Conservation (phyloP, 768 basidiomycete species). For the Wakefieldia striispora region DNA sequence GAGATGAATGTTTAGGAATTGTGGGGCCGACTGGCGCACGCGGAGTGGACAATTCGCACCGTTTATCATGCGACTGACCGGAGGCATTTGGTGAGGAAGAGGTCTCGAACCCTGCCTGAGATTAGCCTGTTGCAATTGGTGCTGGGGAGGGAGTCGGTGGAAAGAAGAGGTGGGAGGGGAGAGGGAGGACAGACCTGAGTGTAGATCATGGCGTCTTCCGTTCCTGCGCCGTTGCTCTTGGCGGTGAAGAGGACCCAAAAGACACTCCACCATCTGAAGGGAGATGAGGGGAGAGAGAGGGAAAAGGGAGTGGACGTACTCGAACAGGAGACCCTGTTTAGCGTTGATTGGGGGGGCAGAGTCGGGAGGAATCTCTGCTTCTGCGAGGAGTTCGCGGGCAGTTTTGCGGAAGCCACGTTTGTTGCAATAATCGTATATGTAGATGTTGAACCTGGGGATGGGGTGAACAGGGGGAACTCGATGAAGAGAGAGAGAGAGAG, state of each 20-base stretch:
- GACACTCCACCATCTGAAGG: conserved; percentile 79
- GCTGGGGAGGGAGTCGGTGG: conserved; percentile 26
- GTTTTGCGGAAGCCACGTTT: conserved; percentile 79
- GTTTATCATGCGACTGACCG: conserved; percentile 30
- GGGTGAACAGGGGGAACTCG: conserved; percentile 3
- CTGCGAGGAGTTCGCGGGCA: conserved; percentile 59
- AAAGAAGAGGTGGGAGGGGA: conserved; percentile 1
- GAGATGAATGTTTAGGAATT: conserved; percentile 15
- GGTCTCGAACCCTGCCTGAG: conserved; percentile 33
- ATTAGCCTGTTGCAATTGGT: conserved; percentile 35
- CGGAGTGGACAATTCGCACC: conserved; percentile 27
- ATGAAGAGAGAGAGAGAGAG: conserved; percentile 1
- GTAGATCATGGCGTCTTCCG: conserved; percentile 74
- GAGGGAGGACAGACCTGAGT: conserved; percentile 50
- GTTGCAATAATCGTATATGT: conserved; percentile 81
- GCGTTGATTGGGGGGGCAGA: conserved; percentile 78
- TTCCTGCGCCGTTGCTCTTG: conserved; percentile 62
- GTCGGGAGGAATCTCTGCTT: conserved; percentile 64
- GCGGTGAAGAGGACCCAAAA: conserved; percentile 86
- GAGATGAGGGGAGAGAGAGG: not conserved
- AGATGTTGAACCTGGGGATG: conserved; percentile 76
- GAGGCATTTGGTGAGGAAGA: conserved; percentile 26
- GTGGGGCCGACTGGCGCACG: no score
- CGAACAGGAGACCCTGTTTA: conserved; percentile 78
- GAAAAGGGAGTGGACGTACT: conserved; percentile 44